A percentile compares a stretch with the other conserved stretches of the same genome.
phyloP scores from a whole-genome alignment of 768 basidiomycete genomes.

The Tricholoma terreum region DNA sequence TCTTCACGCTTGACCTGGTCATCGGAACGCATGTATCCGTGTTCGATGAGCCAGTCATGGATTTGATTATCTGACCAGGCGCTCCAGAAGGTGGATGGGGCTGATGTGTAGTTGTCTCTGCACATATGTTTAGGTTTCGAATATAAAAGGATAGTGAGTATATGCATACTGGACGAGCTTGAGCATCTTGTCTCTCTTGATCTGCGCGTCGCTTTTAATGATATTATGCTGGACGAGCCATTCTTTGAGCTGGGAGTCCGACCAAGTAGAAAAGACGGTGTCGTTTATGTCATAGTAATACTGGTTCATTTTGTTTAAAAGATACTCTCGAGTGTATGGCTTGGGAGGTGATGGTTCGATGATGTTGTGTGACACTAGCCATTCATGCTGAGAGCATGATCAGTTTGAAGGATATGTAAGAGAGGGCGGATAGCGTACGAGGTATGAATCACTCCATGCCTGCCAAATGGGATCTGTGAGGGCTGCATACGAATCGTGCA shows the following conservation, averaged over 20 bases:
- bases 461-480: conserved; percentile 69
- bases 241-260: conserved; percentile 67
- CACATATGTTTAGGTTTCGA: background rate
- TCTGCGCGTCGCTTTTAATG: conserved; percentile 68
- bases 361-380: conserved; percentile 80
- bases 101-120: conserved; percentile 68
- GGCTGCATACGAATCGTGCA: conserved; percentile 65
- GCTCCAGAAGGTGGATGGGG: conserved; percentile 55
- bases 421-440: conserved; percentile 44
- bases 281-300: conserved; percentile 71
- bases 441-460: conserved; percentile 83
- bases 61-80: conserved; percentile 77
- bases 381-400: conserved; percentile 53
- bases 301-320: conserved; percentile 64
- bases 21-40: conserved; percentile 60
- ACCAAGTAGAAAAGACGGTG: conserved; percentile 65
- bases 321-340: conserved; percentile 56
- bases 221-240: conserved; percentile 79
- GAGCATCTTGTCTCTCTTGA: conserved; percentile 71
- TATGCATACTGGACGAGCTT: conserved; percentile 61
- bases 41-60: conserved; percentile 68
- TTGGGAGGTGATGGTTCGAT: conserved; percentile 53
- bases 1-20: conserved; percentile 72
- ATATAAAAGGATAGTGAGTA: background rate
- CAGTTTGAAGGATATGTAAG: background rate